Percentiles rank a stretch among this genome's conserved stretches.
Evolutionary conservation across 2,329 filamentous ascomycete species (phyloP).

Genomic region (Aspergillus udagawae): DNA sequence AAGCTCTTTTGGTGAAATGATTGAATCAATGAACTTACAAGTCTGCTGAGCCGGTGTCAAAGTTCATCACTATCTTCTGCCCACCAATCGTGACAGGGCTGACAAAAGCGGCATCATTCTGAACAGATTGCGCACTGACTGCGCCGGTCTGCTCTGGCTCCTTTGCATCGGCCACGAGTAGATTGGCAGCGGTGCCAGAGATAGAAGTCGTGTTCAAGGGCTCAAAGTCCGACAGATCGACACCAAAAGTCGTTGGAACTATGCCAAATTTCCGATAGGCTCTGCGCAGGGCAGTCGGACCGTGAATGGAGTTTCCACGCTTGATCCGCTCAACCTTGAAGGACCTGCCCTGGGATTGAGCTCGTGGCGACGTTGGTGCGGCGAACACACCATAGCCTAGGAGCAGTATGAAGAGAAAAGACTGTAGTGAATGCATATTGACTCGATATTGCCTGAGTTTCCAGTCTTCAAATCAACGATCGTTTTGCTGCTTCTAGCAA

Average conservation of each 20-base stretch:
- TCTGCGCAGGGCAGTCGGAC: constrained; percentile 59
- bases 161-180: constrained; percentile 23
- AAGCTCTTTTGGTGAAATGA: not conserved
- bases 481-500: not conserved
- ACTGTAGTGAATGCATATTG: constrained; percentile 15
- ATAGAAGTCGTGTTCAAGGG: constrained; percentile 15
- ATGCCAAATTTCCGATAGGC: constrained; percentile 66
- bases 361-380: constrained; percentile 24
- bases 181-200: constrained; percentile 12
- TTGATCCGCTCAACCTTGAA: constrained; percentile 59
- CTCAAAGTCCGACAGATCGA: constrained; percentile 34
- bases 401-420: constrained; percentile 25
- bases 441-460: not conserved
- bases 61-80: constrained; percentile 65
- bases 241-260: constrained; percentile 40
- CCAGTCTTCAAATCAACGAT: not conserved
- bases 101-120: constrained; percentile 66
- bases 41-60: constrained; percentile 73
- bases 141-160: constrained; percentile 45
- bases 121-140: constrained; percentile 62
- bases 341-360: constrained; percentile 37
- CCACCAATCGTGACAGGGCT: constrained; percentile 66
- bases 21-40: constrained; percentile 44
- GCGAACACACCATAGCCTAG: constrained; percentile 32
- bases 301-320: constrained; percentile 54